These are phyloP conservation scores for Polyplosphaeria fusca DNA, from an alignment of 495 filamentous ascomycete species.

Conservation along the genomic window DNA sequence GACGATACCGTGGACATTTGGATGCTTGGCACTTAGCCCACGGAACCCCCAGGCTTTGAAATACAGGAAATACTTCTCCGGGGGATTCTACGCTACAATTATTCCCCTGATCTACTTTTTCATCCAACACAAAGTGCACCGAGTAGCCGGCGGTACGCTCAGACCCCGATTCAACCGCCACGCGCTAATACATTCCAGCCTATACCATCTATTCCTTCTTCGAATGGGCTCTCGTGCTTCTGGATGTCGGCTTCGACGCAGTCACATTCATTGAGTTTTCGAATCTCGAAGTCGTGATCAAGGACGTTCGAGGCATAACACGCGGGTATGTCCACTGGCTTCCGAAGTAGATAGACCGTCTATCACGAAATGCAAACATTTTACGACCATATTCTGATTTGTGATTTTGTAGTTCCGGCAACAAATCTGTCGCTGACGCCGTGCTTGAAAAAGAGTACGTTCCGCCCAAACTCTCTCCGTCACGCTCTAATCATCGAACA, in stretches of 20 bases:
- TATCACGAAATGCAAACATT: slow-evolving; percentile 31
- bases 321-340: slow-evolving; percentile 99
- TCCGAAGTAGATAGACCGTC: slow-evolving; percentile 67
- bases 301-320: slow-evolving; percentile 82
- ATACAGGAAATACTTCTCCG: slow-evolving; percentile 81
- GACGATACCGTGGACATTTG: slow-evolving; percentile 92
- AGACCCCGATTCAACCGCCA: background rate
- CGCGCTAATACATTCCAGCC: slow-evolving; percentile 51
- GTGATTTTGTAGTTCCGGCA: slow-evolving; percentile 39
- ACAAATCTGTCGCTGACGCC: slow-evolving; percentile 65
- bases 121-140: slow-evolving; percentile 98
- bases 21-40: slow-evolving; percentile 85
- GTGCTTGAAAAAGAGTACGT: slow-evolving; percentile 87
- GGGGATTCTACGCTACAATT: slow-evolving; percentile 84
- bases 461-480: background rate
- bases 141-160: slow-evolving; percentile 81
- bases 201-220: slow-evolving; percentile 99
- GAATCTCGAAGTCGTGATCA: slow-evolving; percentile 81
- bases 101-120: slow-evolving; percentile 94
- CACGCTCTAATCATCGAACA: slow-evolving; percentile 39
- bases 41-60: slow-evolving; percentile 79
- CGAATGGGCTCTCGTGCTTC: slow-evolving; percentile 91
- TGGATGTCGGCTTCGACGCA: slow-evolving; percentile 95
- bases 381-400: slow-evolving; percentile 26
- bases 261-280: slow-evolving; percentile 94